Conservation (phyloP, 2,329 filamentous ascomycete genomes). For the Tricladium varicosporioides region DNA sequence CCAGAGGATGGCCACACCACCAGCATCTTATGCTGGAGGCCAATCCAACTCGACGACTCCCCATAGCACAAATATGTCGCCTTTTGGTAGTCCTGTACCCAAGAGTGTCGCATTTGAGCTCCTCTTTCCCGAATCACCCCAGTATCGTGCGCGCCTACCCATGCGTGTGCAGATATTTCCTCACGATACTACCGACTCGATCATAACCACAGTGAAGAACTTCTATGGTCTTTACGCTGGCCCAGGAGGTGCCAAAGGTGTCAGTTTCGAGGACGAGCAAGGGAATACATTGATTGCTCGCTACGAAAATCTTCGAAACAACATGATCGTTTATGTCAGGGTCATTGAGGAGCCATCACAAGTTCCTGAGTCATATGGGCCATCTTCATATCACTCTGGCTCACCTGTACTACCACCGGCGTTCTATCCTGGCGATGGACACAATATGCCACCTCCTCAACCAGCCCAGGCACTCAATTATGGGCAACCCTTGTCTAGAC, state of each 20-base stretch:
- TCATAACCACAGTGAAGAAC: conserved; percentile 97
- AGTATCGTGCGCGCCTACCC: conserved; percentile 72
- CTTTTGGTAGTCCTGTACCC: conserved; percentile 41
- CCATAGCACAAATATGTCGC: conserved; percentile 30
- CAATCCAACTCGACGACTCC: conserved; percentile 27
- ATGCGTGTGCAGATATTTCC: conserved; percentile 89
- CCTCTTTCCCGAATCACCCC: conserved; percentile 64
- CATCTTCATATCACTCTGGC: conserved; percentile 51
- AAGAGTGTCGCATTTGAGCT: conserved; percentile 82
- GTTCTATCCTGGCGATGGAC: conserved; percentile 59
- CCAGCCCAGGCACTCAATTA: conserved; percentile 50
- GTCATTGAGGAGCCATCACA: conserved; percentile 64
- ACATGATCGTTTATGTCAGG: conserved; percentile 91
- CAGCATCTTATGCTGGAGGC: conserved; percentile 22
- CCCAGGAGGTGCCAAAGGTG: conserved; percentile 66
- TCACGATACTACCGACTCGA: conserved; percentile 95
- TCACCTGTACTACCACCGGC: conserved; percentile 50
- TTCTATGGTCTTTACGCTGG: conserved; percentile 94
- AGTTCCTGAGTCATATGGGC: conserved; percentile 46
- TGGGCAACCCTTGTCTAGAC: conserved; percentile 62
- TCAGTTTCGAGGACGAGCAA: conserved; percentile 91
- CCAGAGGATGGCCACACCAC: conserved; percentile 31
- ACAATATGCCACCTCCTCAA: conserved; percentile 60
- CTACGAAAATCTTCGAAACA: conserved; percentile 91
- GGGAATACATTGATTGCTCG: conserved; percentile 90